Percentiles rank a stretch among this genome's conserved stretches.
These are phyloP conservation scores for Aspergillus quadricinctus DNA, from an alignment of 2,329 filamentous ascomycete genomes.

Conservation along the genomic window DNA sequence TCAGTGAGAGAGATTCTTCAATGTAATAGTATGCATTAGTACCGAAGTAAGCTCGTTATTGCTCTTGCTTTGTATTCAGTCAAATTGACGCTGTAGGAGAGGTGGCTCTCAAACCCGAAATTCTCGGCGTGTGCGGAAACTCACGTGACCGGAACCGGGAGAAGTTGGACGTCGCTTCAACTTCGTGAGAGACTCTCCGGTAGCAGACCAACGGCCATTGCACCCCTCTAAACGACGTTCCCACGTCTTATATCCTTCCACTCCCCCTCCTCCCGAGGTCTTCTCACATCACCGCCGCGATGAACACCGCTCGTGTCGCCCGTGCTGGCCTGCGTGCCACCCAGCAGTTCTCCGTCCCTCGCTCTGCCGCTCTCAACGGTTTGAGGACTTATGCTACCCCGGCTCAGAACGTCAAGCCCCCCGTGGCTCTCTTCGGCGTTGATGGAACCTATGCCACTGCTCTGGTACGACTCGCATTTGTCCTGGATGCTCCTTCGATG, in stretches of 20 bases:
- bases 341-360: conserved; percentile 39
- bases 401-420: conserved; percentile 69
- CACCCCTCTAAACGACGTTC: conserved; percentile 21
- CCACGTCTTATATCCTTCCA: conserved; percentile 22
- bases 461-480: conserved; percentile 61
- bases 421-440: conserved; percentile 86
- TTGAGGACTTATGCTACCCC: conserved; percentile 73
- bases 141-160: conserved; percentile 25
- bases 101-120: conserved; percentile 12
- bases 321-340: conserved; percentile 55
- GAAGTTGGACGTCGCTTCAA: conserved; percentile 22
- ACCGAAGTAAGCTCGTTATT: not conserved
- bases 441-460: conserved; percentile 98
- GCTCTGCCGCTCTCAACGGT: conserved; percentile 37
- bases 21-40: not conserved
- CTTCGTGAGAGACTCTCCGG: conserved; percentile 11
- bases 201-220: conserved; percentile 11
- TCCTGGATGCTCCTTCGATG: not conserved
- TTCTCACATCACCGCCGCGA: conserved; percentile 31
- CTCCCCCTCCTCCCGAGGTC: conserved; percentile 19
- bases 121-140: conserved; percentile 22
- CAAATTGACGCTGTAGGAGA: not conserved
- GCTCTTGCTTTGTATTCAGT: not conserved
- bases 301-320: conserved; percentile 55
- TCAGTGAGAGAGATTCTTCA: not conserved